Conservation (phyloP, 768 basidiomycete species). For the Cystobasidium onofrii region DNA sequence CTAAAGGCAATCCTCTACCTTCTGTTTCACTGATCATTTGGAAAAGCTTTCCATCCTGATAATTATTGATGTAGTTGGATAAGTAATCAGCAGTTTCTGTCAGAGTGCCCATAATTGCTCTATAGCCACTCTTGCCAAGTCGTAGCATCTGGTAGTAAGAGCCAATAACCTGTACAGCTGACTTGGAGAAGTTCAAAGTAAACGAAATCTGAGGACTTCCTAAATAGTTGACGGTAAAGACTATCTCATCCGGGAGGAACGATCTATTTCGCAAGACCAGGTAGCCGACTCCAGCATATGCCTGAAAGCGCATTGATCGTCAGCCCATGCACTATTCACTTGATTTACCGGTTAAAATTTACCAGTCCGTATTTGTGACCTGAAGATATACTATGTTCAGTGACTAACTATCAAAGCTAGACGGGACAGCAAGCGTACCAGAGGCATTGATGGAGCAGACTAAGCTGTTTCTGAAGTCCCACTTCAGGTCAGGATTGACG, state of each 20-base stretch:
- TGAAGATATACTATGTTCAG: no score
- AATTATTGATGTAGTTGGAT: slow-evolving; percentile 35
- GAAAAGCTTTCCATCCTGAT: slow-evolving; percentile 40
- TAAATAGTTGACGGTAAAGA: slow-evolving; percentile 41
- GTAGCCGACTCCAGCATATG: slow-evolving; percentile 44
- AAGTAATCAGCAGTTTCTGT: slow-evolving; percentile 41
- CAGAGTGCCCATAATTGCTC: slow-evolving; percentile 44
- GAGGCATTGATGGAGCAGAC: slow-evolving; percentile 46
- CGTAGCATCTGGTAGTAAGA: slow-evolving; percentile 43
- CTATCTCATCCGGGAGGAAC: slow-evolving; percentile 45
- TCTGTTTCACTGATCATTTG: slow-evolving; percentile 39
- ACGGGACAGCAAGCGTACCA: slow-evolving; percentile 14
- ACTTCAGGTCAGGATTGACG: slow-evolving; percentile 42
- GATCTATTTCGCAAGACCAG: slow-evolving; percentile 42
- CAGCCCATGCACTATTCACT: background rate
- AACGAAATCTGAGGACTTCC: slow-evolving; percentile 32
- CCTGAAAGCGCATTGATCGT: background rate
- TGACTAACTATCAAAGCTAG: no score
- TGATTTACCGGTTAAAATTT: background rate
- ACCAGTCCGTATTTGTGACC: slow-evolving; percentile 39
- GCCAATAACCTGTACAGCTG: slow-evolving; percentile 41
- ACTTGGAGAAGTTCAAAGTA: slow-evolving; percentile 41
- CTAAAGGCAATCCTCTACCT: slow-evolving; percentile 43
- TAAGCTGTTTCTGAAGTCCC: slow-evolving; percentile 45
- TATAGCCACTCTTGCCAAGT: slow-evolving; percentile 44